Conservation (phyloP, 345 rosid species). For the Boechera divaricarpa region DNA sequence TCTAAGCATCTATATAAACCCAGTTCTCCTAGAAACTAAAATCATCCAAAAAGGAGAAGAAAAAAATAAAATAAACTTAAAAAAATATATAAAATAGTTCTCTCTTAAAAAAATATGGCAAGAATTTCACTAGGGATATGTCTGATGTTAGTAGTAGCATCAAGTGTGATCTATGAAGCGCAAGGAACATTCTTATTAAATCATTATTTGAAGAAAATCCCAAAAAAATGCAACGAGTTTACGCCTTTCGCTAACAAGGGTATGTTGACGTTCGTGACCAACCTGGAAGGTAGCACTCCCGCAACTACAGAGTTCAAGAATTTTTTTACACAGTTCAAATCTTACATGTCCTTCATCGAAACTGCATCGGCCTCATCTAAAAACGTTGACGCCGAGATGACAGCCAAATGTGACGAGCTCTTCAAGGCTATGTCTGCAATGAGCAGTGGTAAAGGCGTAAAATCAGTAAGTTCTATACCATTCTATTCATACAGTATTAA, state of each 20-base stretch:
- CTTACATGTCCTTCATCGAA: constrained; percentile 25
- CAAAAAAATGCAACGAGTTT: constrained; percentile 27
- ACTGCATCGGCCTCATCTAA: constrained; percentile 8
- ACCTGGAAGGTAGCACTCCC: constrained; percentile 24
- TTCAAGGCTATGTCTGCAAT: constrained; percentile 32
- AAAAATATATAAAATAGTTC: too few species aligned
- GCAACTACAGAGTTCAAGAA: constrained; percentile 28
- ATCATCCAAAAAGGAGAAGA: neutral
- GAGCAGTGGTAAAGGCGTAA: neutral
- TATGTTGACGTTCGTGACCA: neutral
- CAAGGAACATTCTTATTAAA: constrained; percentile 36
- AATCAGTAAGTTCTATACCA: constrained; percentile 34
- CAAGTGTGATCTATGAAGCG: constrained; percentile 43
- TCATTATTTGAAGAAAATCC: constrained; percentile 17
- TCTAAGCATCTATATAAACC: constrained; percentile 31
- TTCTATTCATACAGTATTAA: neutral
- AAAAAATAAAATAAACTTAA: neutral
- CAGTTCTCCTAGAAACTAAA: constrained; percentile 7
- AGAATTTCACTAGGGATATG: constrained; percentile 33
- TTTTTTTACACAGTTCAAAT: constrained; percentile 35
- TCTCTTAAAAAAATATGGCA: constrained; percentile 28
- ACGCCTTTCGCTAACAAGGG: constrained; percentile 35
- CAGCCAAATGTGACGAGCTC: constrained; percentile 4
- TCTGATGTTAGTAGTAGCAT: constrained; percentile 35
- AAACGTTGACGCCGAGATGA: constrained; percentile 23